Base-by-base conservation (phyloP, 345 rosid species). In the Lumnitzera littorea region DNA sequence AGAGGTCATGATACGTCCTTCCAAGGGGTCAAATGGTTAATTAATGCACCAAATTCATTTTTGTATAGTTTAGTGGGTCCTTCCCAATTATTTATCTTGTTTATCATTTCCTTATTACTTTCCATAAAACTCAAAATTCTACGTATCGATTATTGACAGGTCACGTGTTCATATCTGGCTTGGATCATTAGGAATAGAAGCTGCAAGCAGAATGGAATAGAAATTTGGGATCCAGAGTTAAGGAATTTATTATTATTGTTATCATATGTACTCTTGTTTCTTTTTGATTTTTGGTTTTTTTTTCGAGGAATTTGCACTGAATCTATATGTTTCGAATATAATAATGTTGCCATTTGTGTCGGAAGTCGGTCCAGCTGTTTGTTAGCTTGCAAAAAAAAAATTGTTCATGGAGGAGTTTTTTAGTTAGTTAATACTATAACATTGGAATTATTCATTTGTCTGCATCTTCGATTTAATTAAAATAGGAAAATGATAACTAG, bases 381-480 rank as follows among this genome's bases (percentile, higher is more conserved):
- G 43, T 46, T 15, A 50, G 11, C 31, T 4, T 46, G 43, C 27
- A 63, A 60, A 72, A 60, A 72, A 72, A 58, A 61, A 64, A 72
- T 61, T 53, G 63, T 68, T 72, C 69, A 66, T 76, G 13, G 36
- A 54, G 53, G 31, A 49, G 46, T 61, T 53, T 43, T 51, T 61
- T 24, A 23, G 11, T 46, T 11, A 36, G 53, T 9, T 20, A 50
- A 68, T 47, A 68, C 56, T 67, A 66, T 31, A 23, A 15, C 31
- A 24, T 57, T 52, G 70, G 85, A 79, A 0, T 70, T 58, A 29
- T 60, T 75, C 68, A 56, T 70, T 75, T 81, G 86, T 81, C 89
- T 31, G 62, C 70, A 71, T 69, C 12, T 53, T 69, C 69, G 80
- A 65, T 55, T 57, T 75, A n/a, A 17, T 43, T 67, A 15, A 51